These are phyloP conservation scores for Neonectria ditissima DNA, from an alignment of 2,329 filamentous ascomycete species.

Conservation along the genomic window DNA sequence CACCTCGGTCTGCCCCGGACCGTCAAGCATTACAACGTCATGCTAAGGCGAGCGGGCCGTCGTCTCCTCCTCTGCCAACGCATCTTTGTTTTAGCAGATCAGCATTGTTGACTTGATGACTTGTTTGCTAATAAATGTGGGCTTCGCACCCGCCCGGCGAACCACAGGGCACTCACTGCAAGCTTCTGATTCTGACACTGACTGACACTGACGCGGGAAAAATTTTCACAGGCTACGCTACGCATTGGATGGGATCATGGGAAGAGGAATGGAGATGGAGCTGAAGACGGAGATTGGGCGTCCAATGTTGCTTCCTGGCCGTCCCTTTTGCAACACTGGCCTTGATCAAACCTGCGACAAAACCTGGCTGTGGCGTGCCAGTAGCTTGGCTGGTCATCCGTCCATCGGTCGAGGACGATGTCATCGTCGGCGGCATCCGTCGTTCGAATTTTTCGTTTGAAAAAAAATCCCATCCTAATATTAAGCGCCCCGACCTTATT, in stretches of 20 bases:
- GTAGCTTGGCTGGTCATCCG: conserved; percentile 19
- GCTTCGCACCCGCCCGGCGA: conserved; percentile 14
- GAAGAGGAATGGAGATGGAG: neutral
- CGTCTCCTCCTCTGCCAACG: conserved; percentile 19
- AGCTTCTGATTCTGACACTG: conserved; percentile 17
- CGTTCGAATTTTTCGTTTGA: conserved; percentile 2
- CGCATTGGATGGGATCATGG: conserved; percentile 8
- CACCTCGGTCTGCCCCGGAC: neutral
- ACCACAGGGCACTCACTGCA: conserved; percentile 16
- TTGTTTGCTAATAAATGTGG: conserved; percentile 18
- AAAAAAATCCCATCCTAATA: conserved; percentile 21
- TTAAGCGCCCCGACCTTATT: conserved; percentile 19
- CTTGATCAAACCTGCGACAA: conserved; percentile 4
- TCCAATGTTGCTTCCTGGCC: conserved; percentile 1
- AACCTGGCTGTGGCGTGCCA: conserved; percentile 18
- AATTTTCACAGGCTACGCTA: conserved; percentile 16
- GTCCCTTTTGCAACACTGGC: conserved; percentile 17
- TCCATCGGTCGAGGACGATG: conserved; percentile 42
- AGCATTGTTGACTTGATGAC: conserved; percentile 12
- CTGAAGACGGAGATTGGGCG: conserved; percentile 20
- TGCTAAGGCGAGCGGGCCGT: conserved; percentile 13
- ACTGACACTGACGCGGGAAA: conserved; percentile 10
- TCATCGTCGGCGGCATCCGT: conserved; percentile 44
- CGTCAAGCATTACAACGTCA: conserved; percentile 11
- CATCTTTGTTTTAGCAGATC: conserved; percentile 24